Evolutionary conservation across 106 monocot species (phyloP).

Genomic region (Alisma plantagoaquatica): DNA sequence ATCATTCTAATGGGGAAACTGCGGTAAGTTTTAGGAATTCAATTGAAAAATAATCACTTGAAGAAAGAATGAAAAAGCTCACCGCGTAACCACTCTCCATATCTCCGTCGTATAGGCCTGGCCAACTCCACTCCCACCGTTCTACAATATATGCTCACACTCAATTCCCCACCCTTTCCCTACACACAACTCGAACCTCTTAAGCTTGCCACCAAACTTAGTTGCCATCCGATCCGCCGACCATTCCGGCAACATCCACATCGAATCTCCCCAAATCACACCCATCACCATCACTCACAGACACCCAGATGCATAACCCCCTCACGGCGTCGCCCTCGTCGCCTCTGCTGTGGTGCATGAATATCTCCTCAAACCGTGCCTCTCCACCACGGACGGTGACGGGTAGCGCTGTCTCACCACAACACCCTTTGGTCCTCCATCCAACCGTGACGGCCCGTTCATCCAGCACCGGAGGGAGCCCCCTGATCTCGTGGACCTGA

Average conservation of each 20-base stretch:
- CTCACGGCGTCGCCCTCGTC: constrained; percentile 6
- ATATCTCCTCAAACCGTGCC: constrained; percentile 44
- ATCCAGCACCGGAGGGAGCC: constrained; percentile 26
- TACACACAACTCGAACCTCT: constrained; percentile 26
- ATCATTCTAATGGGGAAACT: no score
- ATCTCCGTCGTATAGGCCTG: background rate
- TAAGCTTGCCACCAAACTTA: constrained; percentile 23
- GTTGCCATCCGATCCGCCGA: constrained; percentile 6
- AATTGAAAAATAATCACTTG: background rate
- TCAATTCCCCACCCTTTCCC: constrained; percentile 26
- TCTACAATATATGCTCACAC: constrained; percentile 25
- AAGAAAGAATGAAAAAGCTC: background rate
- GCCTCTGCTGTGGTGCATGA: constrained; percentile 28
- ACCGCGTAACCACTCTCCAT: background rate
- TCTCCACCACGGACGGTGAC: constrained; percentile 9
- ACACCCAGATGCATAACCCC: constrained; percentile 29
- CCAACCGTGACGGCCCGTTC: constrained; percentile 28
- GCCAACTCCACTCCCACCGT: constrained; percentile 15
- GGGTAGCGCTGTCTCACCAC: constrained; percentile 35
- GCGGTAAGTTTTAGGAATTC: background rate
- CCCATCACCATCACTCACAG: constrained; percentile 18
- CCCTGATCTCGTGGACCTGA: constrained; percentile 27
- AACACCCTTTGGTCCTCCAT: constrained; percentile 33
- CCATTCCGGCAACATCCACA: constrained; percentile 28
- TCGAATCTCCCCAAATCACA: constrained; percentile 30